Base-by-base conservation (phyloP, 176 grass and related monocot species). In the Carex kokanica region DNA sequence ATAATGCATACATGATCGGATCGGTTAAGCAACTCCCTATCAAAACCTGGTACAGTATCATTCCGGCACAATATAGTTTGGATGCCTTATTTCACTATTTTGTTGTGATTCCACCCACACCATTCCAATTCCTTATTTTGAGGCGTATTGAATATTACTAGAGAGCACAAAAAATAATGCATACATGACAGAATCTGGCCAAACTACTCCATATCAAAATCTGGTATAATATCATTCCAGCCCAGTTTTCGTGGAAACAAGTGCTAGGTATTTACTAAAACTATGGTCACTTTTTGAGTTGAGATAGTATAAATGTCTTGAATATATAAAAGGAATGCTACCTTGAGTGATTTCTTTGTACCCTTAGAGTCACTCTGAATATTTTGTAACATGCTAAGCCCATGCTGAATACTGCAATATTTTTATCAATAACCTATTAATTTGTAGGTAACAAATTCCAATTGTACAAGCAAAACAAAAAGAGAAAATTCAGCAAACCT, bases 301-400 rank as follows among this genome's bases (percentile, higher is more conserved):
- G 2, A 78, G 6, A 29, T 55, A 78, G 18, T 78, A 78, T 34
- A 3, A 32, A 23, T 52, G 15, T 56, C 51, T 56, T 77, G 24
- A 77, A 75, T 29, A 78, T 64, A 79, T 41, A 73, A 32, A 71
- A 79, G 5, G 9, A 34, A 83, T 29, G 51, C 75, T 34, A 98
- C 95, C 92, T 98, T 95, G 53, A 98, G 89, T 80, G 95, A 93
- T 88, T 98, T 98, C 68, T 93, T 98, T 88, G 86, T 89, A 84
- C 88, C 92, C 89, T 95, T 98, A 9, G 85, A 70, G 47, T 87
- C 92, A 74, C 34, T 90, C 68, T 95, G 96, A 32, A 95, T 83
- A 43, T 84, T 90, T 83, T 98, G 90, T 55, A 91, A 87, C 89
- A 95, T 86, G 71, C 80, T 83, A 79, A 95, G 74, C 80, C 91